phyloP scores from a whole-genome alignment of 176 grass and related monocot species.

The Secale cereale region DNA sequence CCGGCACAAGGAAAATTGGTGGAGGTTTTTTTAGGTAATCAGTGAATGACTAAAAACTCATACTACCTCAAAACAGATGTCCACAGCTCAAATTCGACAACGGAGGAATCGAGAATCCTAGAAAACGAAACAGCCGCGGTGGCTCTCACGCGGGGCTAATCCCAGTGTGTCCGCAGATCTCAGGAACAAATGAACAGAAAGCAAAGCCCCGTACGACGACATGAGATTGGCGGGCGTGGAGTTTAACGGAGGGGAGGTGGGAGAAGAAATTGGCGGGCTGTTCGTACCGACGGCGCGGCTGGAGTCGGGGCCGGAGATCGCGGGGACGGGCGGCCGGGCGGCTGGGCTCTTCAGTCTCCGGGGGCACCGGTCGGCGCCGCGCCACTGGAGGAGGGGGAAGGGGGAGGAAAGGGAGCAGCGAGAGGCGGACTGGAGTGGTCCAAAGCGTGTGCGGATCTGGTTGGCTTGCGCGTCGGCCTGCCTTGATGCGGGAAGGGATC shows the following conservation, averaged over 20 bases:
- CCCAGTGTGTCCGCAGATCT: not conserved
- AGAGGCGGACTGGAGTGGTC: constrained; percentile 9
- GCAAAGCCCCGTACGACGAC: not conserved
- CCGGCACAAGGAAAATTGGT: not conserved
- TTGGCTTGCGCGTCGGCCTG: not conserved
- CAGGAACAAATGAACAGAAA: not conserved
- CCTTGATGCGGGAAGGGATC: not conserved
- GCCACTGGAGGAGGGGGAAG: not conserved
- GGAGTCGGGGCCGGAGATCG: not conserved
- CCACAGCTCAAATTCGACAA: not conserved
- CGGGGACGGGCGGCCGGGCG: not conserved
- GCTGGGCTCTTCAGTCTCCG: not conserved
- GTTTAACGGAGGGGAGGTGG: not conserved
- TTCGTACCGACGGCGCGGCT: not conserved
- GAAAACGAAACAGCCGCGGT: not conserved
- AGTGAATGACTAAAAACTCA: not conserved
- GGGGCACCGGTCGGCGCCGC: not conserved
- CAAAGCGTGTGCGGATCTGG: constrained; percentile 18
- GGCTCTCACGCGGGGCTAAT: not conserved
- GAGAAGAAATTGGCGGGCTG: not conserved
- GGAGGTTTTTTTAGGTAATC: not conserved
- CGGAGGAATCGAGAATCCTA: not conserved
- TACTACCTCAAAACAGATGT: not conserved
- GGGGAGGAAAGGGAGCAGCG: not conserved
- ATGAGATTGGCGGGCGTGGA: not conserved